These are phyloP conservation scores for Lactarius indigo DNA, from an alignment of 768 basidiomycete genomes.

Conservation along the genomic window DNA sequence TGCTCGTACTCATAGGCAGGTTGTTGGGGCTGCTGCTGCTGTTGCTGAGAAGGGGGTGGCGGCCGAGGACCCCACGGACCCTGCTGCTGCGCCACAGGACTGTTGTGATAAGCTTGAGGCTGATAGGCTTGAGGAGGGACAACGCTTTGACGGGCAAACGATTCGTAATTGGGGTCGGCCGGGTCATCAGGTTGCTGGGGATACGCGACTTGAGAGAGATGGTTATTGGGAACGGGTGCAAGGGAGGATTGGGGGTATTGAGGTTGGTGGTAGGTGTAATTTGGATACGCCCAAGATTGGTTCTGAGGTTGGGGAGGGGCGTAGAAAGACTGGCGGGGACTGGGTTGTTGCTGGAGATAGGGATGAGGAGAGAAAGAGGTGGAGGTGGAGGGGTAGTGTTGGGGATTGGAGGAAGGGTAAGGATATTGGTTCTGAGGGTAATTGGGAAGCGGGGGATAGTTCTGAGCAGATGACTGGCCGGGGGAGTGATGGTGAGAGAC, in stretches of 20 bases:
- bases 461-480: slow-evolving; percentile 25
- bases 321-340: slow-evolving; percentile 42
- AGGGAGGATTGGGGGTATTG: slow-evolving; percentile 37
- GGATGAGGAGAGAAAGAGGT: slow-evolving; percentile 37
- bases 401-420: slow-evolving; percentile 39
- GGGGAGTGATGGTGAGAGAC: slow-evolving; percentile 45
- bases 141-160: slow-evolving; percentile 47
- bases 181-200: slow-evolving; percentile 47
- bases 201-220: slow-evolving; percentile 45
- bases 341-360: slow-evolving; percentile 27
- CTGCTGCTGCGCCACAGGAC: slow-evolving; percentile 34
- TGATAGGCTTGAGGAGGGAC: slow-evolving; percentile 82
- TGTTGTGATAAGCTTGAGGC: slow-evolving; percentile 61
- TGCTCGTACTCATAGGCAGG: slow-evolving; percentile 26
- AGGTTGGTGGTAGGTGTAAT: slow-evolving; percentile 34
- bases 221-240: slow-evolving; percentile 50
- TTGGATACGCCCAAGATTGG: slow-evolving; percentile 27
- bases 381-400: slow-evolving; percentile 33
- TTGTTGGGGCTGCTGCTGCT: slow-evolving; percentile 25
- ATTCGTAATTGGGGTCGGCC: slow-evolving; percentile 45
- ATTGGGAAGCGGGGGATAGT: slow-evolving; percentile 22
- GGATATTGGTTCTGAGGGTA: slow-evolving; percentile 31
- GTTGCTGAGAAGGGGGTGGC: slow-evolving; percentile 34
- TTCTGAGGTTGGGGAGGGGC: slow-evolving; percentile 30
- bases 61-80: slow-evolving; percentile 27